phyloP scores from a whole-genome alignment of 495 filamentous ascomycete genomes.

The Parathielavia appendiculata region DNA sequence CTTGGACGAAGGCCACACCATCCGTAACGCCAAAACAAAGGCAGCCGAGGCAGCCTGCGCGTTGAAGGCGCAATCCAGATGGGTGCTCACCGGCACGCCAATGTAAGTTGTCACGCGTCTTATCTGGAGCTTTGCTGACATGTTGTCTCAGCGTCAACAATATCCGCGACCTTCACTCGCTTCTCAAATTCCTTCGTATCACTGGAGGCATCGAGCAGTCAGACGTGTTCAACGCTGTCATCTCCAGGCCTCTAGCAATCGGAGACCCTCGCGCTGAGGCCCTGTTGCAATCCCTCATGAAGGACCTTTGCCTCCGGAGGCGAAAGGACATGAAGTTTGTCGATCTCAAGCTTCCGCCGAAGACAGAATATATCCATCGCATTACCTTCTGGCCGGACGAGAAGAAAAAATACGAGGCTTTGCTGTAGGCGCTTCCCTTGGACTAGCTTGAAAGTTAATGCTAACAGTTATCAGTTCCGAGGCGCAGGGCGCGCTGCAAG shows the following conservation, averaged over 20 bases:
- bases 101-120: slow-evolving; percentile 43
- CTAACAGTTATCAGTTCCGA: slow-evolving; percentile 51
- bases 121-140: not conserved
- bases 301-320: slow-evolving; percentile 74
- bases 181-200: slow-evolving; percentile 72
- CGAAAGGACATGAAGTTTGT: slow-evolving; percentile 89
- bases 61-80: slow-evolving; percentile 66
- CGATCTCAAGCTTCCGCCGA: slow-evolving; percentile 70
- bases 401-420: slow-evolving; percentile 70
- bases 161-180: slow-evolving; percentile 76
- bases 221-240: slow-evolving; percentile 66
- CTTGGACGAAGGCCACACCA: slow-evolving; percentile 82
- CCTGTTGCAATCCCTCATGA: slow-evolving; percentile 72
- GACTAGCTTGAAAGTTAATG: not conserved
- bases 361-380: slow-evolving; percentile 75
- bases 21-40: slow-evolving; percentile 73
- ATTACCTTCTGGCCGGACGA: slow-evolving; percentile 74
- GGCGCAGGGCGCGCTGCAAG: slow-evolving; percentile 64
- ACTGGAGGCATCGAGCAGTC: slow-evolving; percentile 71
- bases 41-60: slow-evolving; percentile 60
- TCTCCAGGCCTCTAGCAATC: slow-evolving; percentile 64
- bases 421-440: slow-evolving; percentile 45
- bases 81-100: slow-evolving; percentile 78
- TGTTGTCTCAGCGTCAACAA: slow-evolving; percentile 53
- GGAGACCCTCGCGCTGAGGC: slow-evolving; percentile 51